Evolutionary conservation across 495 filamentous ascomycete species (phyloP).

Genomic region (Neurospora sp.): DNA sequence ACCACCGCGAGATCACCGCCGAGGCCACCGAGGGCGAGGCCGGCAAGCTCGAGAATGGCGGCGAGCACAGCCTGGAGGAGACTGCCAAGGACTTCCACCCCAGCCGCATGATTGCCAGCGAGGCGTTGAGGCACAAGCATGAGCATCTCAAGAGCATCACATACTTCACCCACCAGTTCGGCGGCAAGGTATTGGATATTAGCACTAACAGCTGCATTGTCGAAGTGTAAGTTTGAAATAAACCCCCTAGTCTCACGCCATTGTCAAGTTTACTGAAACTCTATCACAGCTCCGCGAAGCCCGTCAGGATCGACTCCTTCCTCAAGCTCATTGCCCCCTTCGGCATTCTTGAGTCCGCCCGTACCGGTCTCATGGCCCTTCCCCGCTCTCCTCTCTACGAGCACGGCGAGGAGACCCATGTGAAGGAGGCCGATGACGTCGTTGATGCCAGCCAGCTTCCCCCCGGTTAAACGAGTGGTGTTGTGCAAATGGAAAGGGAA

Average conservation of each 20-base stretch:
- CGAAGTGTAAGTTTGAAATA: slow-evolving; percentile 63
- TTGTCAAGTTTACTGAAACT: slow-evolving; percentile 4
- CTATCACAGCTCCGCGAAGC: slow-evolving; percentile 70
- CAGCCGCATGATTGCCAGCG: slow-evolving; percentile 66
- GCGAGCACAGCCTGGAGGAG: slow-evolving; percentile 25
- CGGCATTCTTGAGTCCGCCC: slow-evolving; percentile 87
- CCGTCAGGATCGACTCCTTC: slow-evolving; percentile 88
- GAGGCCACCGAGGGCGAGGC: not conserved
- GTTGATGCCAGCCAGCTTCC: slow-evolving; percentile 90
- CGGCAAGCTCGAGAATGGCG: slow-evolving; percentile 17
- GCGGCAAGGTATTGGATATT: slow-evolving; percentile 94
- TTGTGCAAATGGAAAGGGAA: slow-evolving; percentile 3
- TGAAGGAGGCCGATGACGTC: slow-evolving; percentile 81
- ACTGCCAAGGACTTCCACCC: slow-evolving; percentile 71
- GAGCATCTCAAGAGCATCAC: slow-evolving; percentile 93
- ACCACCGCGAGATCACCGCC: slow-evolving; percentile 70
- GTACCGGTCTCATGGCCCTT: slow-evolving; percentile 92
- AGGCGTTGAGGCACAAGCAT: slow-evolving; percentile 90
- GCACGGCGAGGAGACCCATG: slow-evolving; percentile 58
- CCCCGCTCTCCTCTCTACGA: slow-evolving; percentile 81
- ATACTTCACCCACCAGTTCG: slow-evolving; percentile 92
- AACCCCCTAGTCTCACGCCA: not conserved
- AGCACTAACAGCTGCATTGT: slow-evolving; percentile 98
- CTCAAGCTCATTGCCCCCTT: slow-evolving; percentile 94
- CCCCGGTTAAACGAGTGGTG: slow-evolving; percentile 56